These are phyloP conservation scores for Aulographum hederae DNA, from an alignment of 2,329 filamentous ascomycete genomes.

Conservation along the genomic window DNA sequence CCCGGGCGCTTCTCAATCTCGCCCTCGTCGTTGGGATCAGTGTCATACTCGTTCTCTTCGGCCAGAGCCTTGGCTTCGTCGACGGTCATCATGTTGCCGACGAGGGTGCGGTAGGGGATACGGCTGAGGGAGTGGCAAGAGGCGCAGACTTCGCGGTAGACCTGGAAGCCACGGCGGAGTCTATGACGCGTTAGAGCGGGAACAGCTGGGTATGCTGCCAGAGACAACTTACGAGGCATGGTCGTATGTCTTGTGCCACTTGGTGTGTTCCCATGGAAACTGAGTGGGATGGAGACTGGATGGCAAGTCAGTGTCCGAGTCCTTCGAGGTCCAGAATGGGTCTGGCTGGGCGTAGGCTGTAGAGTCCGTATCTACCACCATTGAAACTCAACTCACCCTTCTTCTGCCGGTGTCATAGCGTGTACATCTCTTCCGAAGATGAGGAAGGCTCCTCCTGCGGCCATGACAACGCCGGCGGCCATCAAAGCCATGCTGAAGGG, in stretches of 20 bases:
- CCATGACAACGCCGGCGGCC: slow-evolving; percentile 71
- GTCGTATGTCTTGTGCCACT: slow-evolving; percentile 91
- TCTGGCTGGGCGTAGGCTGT: slow-evolving; percentile 6
- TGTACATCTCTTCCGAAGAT: slow-evolving; percentile 77
- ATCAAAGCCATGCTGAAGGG: slow-evolving; percentile 76
- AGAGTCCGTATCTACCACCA: slow-evolving; percentile 5
- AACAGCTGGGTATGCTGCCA: slow-evolving; percentile 4
- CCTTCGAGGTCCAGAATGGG: neutral
- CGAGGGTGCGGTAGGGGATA: slow-evolving; percentile 81
- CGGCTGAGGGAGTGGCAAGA: slow-evolving; percentile 93
- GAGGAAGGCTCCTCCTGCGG: slow-evolving; percentile 94
- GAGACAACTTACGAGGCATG: slow-evolving; percentile 65
- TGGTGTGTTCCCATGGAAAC: slow-evolving; percentile 91
- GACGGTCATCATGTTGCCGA: slow-evolving; percentile 83
- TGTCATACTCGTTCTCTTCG: slow-evolving; percentile 97
- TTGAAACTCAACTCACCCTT: slow-evolving; percentile 62
- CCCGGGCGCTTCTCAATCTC: slow-evolving; percentile 97
- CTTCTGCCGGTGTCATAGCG: slow-evolving; percentile 85
- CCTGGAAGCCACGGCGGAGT: slow-evolving; percentile 96
- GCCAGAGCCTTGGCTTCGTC: slow-evolving; percentile 95
- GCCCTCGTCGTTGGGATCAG: slow-evolving; percentile 92
- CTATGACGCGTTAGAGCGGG: slow-evolving; percentile 24
- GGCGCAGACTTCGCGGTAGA: slow-evolving; percentile 96
- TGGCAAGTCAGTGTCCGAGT: neutral
- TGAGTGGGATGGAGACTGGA: slow-evolving; percentile 70